Evolutionary conservation across 306 rosid genomes (phyloP).

Genomic region (Betula pendula): DNA sequence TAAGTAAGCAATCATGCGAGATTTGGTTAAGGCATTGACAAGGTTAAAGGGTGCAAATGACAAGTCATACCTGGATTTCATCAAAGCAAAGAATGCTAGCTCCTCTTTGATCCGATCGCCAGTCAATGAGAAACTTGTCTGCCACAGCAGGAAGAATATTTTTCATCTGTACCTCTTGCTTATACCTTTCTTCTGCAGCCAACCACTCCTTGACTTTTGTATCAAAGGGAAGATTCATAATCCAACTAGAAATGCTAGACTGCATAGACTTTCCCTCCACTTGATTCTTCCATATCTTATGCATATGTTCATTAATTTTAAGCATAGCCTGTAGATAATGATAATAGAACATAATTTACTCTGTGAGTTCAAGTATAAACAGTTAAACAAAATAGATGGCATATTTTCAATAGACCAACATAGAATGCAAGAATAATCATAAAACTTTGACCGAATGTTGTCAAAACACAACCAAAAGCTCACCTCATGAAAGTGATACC

Average conservation of each 20-base stretch:
- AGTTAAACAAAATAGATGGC: slow-evolving; percentile 19
- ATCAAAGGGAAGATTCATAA: slow-evolving; percentile 83
- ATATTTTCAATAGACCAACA: background rate
- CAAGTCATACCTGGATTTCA: slow-evolving; percentile 75
- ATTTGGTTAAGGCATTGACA: background rate
- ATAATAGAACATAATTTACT: slow-evolving; percentile 16
- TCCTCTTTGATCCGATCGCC: slow-evolving; percentile 61
- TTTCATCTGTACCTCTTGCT: slow-evolving; percentile 80
- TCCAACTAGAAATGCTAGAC: slow-evolving; percentile 77
- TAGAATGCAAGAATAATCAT: slow-evolving; percentile 2
- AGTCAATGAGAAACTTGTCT: slow-evolving; percentile 70
- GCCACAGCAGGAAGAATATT: slow-evolving; percentile 94
- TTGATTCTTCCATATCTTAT: slow-evolving; percentile 85
- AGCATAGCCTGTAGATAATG: slow-evolving; percentile 81
- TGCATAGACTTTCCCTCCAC: slow-evolving; percentile 68
- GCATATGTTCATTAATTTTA: slow-evolving; percentile 95
- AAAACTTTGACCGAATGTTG: slow-evolving; percentile 3
- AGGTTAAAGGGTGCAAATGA: background rate
- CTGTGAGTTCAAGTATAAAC: slow-evolving; percentile 12
- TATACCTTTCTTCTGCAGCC: slow-evolving; percentile 85
- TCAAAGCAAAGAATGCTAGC: slow-evolving; percentile 94
- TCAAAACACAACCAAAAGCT: slow-evolving; percentile 31
- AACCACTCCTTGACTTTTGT: slow-evolving; percentile 89
- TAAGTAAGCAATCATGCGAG: background rate
- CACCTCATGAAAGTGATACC: slow-evolving; percentile 98